phyloP scores from a whole-genome alignment of 2,329 filamentous ascomycete genomes.

The Metarhizium rileyi region DNA sequence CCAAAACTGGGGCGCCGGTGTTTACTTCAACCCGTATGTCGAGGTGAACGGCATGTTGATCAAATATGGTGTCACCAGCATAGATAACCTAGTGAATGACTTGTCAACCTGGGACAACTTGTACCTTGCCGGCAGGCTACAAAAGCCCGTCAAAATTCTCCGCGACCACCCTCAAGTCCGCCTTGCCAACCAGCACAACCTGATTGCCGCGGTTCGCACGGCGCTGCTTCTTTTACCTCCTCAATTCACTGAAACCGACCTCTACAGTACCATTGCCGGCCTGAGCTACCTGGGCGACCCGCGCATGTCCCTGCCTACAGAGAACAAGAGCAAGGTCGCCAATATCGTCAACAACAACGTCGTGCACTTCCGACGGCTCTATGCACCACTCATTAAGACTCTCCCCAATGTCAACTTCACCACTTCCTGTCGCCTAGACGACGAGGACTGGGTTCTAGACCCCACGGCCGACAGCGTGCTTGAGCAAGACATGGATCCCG shows the following conservation, averaged over 20 bases:
- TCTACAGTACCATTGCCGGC: constrained; percentile 85
- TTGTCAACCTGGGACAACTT: constrained; percentile 87
- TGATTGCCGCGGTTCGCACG: constrained; percentile 83
- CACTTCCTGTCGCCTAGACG: constrained; percentile 36
- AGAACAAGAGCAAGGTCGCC: constrained; percentile 83
- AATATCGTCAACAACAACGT: constrained; percentile 94
- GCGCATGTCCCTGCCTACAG: constrained; percentile 84
- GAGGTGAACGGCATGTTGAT: constrained; percentile 92
- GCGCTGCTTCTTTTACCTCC: constrained; percentile 78
- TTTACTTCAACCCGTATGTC: constrained; percentile 96
- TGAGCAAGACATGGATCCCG: constrained; percentile 84
- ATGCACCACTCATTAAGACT: constrained; percentile 79
- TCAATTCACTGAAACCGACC: constrained; percentile 73
- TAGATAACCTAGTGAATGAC: constrained; percentile 80
- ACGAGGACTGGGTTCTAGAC: constrained; percentile 30
- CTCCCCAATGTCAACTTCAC: constrained; percentile 80
- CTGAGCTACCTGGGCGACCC: constrained; percentile 93
- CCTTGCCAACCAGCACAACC: constrained; percentile 90
- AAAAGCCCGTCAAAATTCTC: constrained; percentile 97
- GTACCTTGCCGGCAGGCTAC: constrained; percentile 90
- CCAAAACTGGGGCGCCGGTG: constrained; percentile 88
- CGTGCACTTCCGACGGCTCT: constrained; percentile 81
- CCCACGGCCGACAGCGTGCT: constrained; percentile 54
- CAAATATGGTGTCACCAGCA: constrained; percentile 95
- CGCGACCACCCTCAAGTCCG: constrained; percentile 88